Conservation (phyloP, 116 monocot species). For the Cymodocea nodosa region DNA sequence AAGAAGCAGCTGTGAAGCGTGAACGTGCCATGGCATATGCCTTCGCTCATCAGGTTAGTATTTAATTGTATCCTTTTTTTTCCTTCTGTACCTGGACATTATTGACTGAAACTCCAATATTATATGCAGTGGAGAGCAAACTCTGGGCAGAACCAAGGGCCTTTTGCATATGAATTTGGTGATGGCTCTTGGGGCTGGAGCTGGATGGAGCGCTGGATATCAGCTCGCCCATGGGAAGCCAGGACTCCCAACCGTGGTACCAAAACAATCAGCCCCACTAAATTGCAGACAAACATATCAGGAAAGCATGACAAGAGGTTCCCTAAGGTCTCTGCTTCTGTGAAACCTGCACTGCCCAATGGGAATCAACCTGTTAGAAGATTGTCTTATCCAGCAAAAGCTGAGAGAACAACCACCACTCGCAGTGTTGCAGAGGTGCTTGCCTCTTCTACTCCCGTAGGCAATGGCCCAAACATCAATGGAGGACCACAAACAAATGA, state of each 20-base stretch:
- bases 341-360: constrained; percentile 1
- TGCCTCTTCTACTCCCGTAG: neutral
- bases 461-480: neutral
- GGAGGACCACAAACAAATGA: neutral
- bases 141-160: constrained; percentile 28
- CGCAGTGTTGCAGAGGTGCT: neutral
- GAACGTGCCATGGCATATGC: constrained; percentile 88
- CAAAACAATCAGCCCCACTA: neutral
- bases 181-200: constrained; percentile 79
- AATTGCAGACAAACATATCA: neutral
- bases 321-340: neutral
- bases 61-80: neutral
- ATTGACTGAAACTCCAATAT: neutral
- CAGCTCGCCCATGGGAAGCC: constrained; percentile 71
- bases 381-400: neutral
- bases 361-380: constrained; percentile 2
- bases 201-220: constrained; percentile 72
- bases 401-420: neutral
- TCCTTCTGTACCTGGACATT: neutral
- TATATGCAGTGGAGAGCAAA: constrained; percentile 52
- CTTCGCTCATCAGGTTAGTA: constrained; percentile 69
- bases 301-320: neutral
- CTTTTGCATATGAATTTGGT: constrained; percentile 38
- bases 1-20: constrained; percentile 79
- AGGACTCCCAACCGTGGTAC: constrained; percentile 2